Base-by-base conservation (phyloP, 2,329 filamentous ascomycete genomes). In the Alternaria ventricosa region DNA sequence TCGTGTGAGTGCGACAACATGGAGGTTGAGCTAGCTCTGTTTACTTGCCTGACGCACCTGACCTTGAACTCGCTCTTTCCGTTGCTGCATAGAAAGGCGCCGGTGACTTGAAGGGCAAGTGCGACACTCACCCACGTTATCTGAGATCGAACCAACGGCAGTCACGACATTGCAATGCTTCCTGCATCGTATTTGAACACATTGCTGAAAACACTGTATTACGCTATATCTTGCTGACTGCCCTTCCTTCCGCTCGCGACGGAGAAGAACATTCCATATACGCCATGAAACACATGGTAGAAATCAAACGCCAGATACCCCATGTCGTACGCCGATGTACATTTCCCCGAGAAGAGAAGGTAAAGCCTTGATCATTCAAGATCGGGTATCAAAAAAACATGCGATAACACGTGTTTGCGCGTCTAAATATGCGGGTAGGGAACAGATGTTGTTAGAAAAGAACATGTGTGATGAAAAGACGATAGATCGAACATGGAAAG, bases 381-480 rank as follows among this genome's bases (percentile, higher is more conserved):
- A 61, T 61, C 58, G 58, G 58, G 58, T 61, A 61, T 61, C 58
- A 50, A 60, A 55, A 41, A 41, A 22, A 22, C n/a, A 55, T 47
- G 43, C 15, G 33, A 61, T 56, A 61, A 23, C 27, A 33, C 27
- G 47, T 33, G 51, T 36, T 53, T 28, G 30, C 36, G 28, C 50
- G 30, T 44, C 22, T 45, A 55, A 12, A 55, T 43, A 36, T 36
- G 51, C 30, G 51, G 4, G 22, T 22, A 30, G 51, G 20, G 13
- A 15, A 53, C 20, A 53, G 20, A 41, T 53, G 49, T 33, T 41
- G 22, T 30, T 22, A 28, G 13, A 53, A 36, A 36, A 41, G 23
- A 25, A 25, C 30, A n/a, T 41, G 20, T 12, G 8, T 53, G 23
- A 5, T 51, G 18, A 22, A 41, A 55, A 22, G 10, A 5, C 36